Evolutionary conservation across 75 land plant species (phyloP).

Genomic region (Sequoiadendron giganteum): DNA sequence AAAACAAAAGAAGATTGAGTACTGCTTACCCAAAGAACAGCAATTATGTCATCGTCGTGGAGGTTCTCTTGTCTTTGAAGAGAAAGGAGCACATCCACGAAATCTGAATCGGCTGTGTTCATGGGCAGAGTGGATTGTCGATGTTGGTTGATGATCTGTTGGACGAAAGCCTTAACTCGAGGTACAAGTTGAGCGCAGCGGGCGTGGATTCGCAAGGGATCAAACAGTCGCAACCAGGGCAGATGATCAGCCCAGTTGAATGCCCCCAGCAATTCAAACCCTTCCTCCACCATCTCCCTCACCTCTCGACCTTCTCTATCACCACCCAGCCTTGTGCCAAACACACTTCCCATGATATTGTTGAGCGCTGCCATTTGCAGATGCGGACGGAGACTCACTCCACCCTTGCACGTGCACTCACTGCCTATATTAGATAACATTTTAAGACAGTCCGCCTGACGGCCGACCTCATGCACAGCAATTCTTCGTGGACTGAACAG

Average conservation of each 20-base stretch:
- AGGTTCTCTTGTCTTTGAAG: no score
- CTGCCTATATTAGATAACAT: conserved; percentile 36
- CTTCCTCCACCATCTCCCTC: conserved; percentile 59
- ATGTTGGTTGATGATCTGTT: conserved; percentile 54
- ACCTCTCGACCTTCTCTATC: conserved; percentile 28
- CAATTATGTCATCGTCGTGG: no score
- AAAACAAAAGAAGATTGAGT: no score
- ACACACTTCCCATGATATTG: conserved; percentile 65
- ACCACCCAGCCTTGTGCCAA: conserved; percentile 36
- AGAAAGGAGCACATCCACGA: no score
- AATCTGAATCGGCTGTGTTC: no score
- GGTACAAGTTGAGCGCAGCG: conserved; percentile 64
- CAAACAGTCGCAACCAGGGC: conserved; percentile 43
- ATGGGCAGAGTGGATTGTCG: not conserved
- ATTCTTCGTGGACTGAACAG: conserved; percentile 59
- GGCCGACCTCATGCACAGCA: conserved; percentile 46
- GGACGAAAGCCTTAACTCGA: conserved; percentile 41
- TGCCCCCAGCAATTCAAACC: conserved; percentile 39
- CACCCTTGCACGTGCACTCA: conserved; percentile 16
- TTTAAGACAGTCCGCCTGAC: conserved; percentile 31
- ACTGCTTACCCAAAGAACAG: no score
- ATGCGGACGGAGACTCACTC: conserved; percentile 24
- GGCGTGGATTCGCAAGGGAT: conserved; percentile 35
- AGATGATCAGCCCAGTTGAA: no score
- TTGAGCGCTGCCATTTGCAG: conserved; percentile 64